Evolutionary conservation across 2,329 filamentous ascomycete genomes (phyloP).

Genomic region (Arthrobotrys pseudoclavata): DNA sequence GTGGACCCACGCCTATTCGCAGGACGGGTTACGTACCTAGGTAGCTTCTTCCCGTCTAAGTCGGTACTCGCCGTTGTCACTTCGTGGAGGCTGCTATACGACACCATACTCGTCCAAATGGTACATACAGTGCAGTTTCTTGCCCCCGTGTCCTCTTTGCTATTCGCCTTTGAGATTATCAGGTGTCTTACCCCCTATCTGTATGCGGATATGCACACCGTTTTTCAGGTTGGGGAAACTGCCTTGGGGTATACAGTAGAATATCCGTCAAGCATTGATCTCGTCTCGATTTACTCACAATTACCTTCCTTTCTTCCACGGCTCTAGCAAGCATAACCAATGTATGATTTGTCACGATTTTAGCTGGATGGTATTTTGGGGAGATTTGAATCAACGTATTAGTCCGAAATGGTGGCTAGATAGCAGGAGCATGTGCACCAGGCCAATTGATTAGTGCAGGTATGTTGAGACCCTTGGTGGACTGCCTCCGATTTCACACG

Average conservation of each 20-base stretch:
- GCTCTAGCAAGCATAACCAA: background rate
- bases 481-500: background rate
- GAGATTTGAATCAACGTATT: background rate
- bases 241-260: background rate
- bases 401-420: conserved; percentile 4
- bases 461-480: background rate
- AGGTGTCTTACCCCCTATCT: background rate
- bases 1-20: background rate
- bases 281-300: background rate
- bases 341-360: background rate
- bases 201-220: background rate
- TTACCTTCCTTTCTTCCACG: background rate
- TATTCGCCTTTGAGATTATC: background rate
- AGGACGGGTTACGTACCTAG: background rate
- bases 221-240: background rate
- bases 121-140: background rate
- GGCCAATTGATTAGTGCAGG: background rate
- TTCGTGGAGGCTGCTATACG: background rate
- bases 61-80: background rate
- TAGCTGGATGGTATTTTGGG: background rate
- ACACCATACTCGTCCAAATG: background rate
- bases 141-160: background rate
- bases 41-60: background rate
- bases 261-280: background rate
- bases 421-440: background rate